These are phyloP conservation scores for Leishmania tarentolae DNA, from an alignment of 208 protist species.

Conservation along the genomic window DNA sequence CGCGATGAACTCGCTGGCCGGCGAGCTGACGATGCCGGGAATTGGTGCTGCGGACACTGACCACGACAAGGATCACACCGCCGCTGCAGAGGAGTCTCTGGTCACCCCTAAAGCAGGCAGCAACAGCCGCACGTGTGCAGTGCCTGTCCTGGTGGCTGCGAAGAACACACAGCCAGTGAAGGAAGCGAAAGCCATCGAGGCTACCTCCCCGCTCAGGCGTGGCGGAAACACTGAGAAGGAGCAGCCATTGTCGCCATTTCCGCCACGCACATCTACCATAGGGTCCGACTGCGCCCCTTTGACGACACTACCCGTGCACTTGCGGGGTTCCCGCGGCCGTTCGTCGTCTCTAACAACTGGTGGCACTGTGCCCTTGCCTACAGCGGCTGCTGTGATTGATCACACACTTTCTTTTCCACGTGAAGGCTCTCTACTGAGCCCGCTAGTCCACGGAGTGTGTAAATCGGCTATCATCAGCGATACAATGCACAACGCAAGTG, in stretches of 20 bases:
- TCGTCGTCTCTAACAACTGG: neutral
- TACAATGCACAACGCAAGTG: neutral
- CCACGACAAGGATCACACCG: neutral
- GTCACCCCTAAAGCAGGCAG: neutral
- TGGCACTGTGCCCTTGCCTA: slow-evolving; percentile 10
- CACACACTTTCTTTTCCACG: neutral
- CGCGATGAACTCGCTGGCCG: neutral
- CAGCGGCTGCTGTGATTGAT: neutral
- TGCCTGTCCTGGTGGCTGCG: neutral
- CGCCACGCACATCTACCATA: neutral
- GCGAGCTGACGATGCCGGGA: neutral
- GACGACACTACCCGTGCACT: neutral
- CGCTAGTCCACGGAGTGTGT: slow-evolving; percentile 14
- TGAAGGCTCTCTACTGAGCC: slow-evolving; percentile 17
- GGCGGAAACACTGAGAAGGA: neutral
- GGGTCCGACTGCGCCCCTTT: neutral
- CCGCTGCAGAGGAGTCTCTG: neutral
- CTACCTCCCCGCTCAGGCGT: neutral
- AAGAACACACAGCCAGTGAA: neutral
- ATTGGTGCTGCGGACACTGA: neutral
- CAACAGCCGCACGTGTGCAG: neutral
- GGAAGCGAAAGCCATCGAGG: neutral
- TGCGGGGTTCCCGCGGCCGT: neutral
- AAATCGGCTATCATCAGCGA: neutral
- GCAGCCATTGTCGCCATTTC: neutral